Base-by-base conservation (phyloP, 1,284 basidiomycete species). In the Cutaneotrichosporon mucoides region DNA sequence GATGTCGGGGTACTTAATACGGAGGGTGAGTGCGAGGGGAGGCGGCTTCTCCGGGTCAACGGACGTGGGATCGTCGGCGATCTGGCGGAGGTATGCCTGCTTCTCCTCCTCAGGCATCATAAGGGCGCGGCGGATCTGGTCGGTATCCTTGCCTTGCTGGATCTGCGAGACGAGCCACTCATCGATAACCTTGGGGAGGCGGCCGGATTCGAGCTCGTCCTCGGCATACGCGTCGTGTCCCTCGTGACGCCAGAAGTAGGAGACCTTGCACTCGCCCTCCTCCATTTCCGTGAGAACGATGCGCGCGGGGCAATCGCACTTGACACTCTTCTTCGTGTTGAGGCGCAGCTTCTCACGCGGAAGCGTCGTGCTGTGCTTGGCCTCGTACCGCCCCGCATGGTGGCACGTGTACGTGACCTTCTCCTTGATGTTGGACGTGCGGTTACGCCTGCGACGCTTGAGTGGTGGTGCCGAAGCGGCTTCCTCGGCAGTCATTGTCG, bases 341-440 rank as follows among this genome's bases (percentile, higher is more conserved):
- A 76, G 55, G 12, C 75, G 60, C 12, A 73, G 60, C 56, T 72
- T 73, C 44, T 69, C 69, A 48, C 66, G 62, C 5, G 75, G 75
- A 9, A 77, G 59, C 8, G 63, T 65, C 13, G 62, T 57, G 12
- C 66, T 68, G 60, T 77, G 75, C 55, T 71, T 68, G 35, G 75
- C 67, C 37, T 64, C 61, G 62, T 77, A 76, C 13, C 59, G 66
- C 2, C 75, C 75, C 1, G 75, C 72, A 46, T 77, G 75, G 63
- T 77, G 75, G 42, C 75, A 77, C 7, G 75, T 76, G 53, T 66
- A 77, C 6, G 75, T 77, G 59, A 77, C 68, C 61, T 77, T 77
- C 48, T 74, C 71, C 43, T 66, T 51, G 37, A 76, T 71, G 3
- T 64, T 59, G 4, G 68, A 70, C 1, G 72, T 73, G 12, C 70